Evolutionary conservation across 2,329 filamentous ascomycete genomes (phyloP), one percentile per base, ranked within the genome.

Genomic region (Aureobasidium subglaciale): DNA sequence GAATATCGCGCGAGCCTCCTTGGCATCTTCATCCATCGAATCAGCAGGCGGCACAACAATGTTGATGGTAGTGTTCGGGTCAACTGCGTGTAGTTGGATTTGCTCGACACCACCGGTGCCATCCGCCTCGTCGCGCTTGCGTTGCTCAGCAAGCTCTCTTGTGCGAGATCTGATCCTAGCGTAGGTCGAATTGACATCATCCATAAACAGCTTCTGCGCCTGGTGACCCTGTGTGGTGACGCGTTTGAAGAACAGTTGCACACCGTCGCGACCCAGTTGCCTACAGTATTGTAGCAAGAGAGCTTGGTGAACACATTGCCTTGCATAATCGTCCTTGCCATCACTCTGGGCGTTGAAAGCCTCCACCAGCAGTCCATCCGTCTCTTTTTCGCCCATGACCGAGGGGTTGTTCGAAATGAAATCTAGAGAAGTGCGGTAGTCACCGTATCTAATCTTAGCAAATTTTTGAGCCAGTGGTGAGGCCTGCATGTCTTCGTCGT

Each of bases 11-110:
- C 92, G 79, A 0, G 83, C 83, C 59, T 79, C 75, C 60, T 84
- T 77, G 53, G 78, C 79, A 53, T 80, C 83, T 34, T 79, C 76
- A 7, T 73, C 74, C 1, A 82, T 79, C 52, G 91, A 84, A 22
- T 83, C 78, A 63, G 84, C 87, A 22, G 86, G 77, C 11, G 93
- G 92, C 15, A 95, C 86, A 55, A 75, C 80, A 71, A 97, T 96
- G 68, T 87, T 88, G 69, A 97, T 96, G 57, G 86, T 84, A 0
- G 91, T 96, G 54, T 87, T 87, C 0, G 91, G 91, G 69, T 96
- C 90, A n/a, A 99, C 91, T 13, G 93, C 92, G 68, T 99, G 93
- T 43, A 99, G 80, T 72, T 99, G 95, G 63, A 99, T 99, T 71
- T 96, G 92, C 75, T 99, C 93, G 9, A 95, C 87, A 18, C 86